Conservation (phyloP, 1,284 basidiomycete genomes). For the Exobasidium rhododendri region DNA sequence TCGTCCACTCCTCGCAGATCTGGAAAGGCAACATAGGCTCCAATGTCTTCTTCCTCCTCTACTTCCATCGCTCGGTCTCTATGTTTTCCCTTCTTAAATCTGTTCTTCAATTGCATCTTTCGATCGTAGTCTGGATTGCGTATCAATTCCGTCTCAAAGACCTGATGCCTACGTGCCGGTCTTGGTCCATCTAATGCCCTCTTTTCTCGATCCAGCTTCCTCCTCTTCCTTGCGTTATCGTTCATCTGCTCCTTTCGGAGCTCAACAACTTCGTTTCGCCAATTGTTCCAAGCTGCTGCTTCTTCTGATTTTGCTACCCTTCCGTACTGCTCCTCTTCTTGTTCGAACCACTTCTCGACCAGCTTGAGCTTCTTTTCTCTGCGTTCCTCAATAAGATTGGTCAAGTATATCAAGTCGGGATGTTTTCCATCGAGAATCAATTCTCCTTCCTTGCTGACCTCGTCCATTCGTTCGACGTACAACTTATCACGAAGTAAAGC, state of each 20-base stretch:
- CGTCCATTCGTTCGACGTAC: constrained; percentile 61
- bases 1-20: constrained; percentile 48
- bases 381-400: constrained; percentile 57
- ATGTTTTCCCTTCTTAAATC: background rate
- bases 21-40: constrained; percentile 38
- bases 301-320: constrained; percentile 63
- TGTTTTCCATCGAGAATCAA: constrained; percentile 66
- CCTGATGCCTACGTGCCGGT: constrained; percentile 57
- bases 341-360: constrained; percentile 57
- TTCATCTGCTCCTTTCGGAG: constrained; percentile 78
- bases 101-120: background rate
- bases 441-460: constrained; percentile 61
- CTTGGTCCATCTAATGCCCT: constrained; percentile 70
- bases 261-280: constrained; percentile 66
- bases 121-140: constrained; percentile 31
- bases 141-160: constrained; percentile 51
- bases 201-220: constrained; percentile 75
- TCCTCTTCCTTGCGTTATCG: constrained; percentile 74
- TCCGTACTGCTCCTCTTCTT: constrained; percentile 69
- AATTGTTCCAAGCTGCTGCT: constrained; percentile 67
- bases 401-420: constrained; percentile 75
- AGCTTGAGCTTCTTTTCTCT: constrained; percentile 52
- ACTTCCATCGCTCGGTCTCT: background rate
- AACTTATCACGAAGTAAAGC: constrained; percentile 61
- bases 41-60: constrained; percentile 4